These are phyloP conservation scores for Lanmaoa pseudosensibilis DNA, from an alignment of 768 basidiomycete species.

Conservation along the genomic window DNA sequence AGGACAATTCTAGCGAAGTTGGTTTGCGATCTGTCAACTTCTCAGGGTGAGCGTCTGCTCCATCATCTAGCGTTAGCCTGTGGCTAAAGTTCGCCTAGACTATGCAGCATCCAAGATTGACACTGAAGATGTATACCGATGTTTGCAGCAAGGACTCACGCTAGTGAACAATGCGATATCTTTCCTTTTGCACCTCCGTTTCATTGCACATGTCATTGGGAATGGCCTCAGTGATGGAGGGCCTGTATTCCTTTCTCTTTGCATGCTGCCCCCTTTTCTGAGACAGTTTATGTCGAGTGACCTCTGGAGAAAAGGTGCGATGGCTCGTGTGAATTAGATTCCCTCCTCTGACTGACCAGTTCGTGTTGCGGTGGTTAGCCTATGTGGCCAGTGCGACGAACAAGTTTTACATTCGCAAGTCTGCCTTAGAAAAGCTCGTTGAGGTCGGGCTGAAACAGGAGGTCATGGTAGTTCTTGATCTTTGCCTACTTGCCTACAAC, in stretches of 20 bases:
- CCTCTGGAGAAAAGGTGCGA: constrained; percentile 25
- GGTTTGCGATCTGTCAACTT: constrained; percentile 22
- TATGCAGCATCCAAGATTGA: background rate
- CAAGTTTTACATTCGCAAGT: constrained; percentile 23
- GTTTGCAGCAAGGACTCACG: constrained; percentile 10
- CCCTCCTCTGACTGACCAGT: background rate
- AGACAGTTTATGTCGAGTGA: background rate
- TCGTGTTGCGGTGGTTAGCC: constrained; percentile 2
- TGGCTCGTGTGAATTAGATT: background rate
- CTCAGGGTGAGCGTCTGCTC: constrained; percentile 16
- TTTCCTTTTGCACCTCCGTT: constrained; percentile 24
- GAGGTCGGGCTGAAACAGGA: constrained; percentile 17
- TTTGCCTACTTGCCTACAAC: background rate
- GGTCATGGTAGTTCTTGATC: constrained; percentile 16
- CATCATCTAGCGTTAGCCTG: background rate
- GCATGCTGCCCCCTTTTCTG: constrained; percentile 14
- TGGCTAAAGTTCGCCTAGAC: constrained; percentile 7
- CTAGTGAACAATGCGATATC: constrained; percentile 15
- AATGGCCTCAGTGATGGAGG: constrained; percentile 18
- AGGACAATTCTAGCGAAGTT: constrained; percentile 13
- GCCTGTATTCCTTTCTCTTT: constrained; percentile 21
- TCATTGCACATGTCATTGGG: constrained; percentile 20
- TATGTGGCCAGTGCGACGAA: constrained; percentile 20
- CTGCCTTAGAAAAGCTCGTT: constrained; percentile 14
- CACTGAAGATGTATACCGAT: constrained; percentile 1